phyloP scores from a whole-genome alignment of 1,284 basidiomycete genomes.

The Sanghuangporus weigelae region DNA sequence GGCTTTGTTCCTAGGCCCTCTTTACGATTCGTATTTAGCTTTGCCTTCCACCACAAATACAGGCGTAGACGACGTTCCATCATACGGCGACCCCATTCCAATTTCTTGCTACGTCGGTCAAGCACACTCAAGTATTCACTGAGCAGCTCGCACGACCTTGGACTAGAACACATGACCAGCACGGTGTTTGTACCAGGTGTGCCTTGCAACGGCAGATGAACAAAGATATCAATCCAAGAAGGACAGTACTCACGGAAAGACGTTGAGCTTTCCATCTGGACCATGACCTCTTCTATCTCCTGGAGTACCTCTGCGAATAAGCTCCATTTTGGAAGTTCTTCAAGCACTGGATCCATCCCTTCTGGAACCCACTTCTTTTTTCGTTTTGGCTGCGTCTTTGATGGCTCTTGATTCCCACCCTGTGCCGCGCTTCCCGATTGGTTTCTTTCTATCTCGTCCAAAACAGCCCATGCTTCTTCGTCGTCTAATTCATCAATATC shows the following conservation, averaged over 20 bases:
- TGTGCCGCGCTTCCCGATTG: neutral
- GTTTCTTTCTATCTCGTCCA: conserved; percentile 55
- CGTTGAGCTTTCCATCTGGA: conserved; percentile 48
- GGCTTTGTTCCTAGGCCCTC: conserved; percentile 26
- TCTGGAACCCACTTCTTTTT: conserved; percentile 60
- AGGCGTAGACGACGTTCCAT: conserved; percentile 69
- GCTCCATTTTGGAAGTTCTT: conserved; percentile 95
- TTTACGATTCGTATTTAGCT: conserved; percentile 40
- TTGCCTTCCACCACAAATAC: conserved; percentile 82
- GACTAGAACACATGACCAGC: conserved; percentile 86
- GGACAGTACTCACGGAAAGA: conserved; percentile 10
- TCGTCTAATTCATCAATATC: conserved; percentile 41
- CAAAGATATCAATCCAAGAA: neutral
- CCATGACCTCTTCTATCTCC: conserved; percentile 89
- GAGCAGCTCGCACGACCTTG: conserved; percentile 68
- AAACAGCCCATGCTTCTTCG: conserved; percentile 66
- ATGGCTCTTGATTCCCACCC: conserved; percentile 20
- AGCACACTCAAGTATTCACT: conserved; percentile 74
- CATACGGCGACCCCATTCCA: conserved; percentile 64
- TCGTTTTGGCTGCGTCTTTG: conserved; percentile 15
- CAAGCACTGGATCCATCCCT: conserved; percentile 82
- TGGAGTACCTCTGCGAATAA: conserved; percentile 81
- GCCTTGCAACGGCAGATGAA: conserved; percentile 29
- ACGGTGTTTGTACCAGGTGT: conserved; percentile 70
- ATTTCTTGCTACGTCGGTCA: conserved; percentile 51